phyloP scores from a whole-genome alignment of 169 alveolate species.

The Cryptosporidium sp. region DNA sequence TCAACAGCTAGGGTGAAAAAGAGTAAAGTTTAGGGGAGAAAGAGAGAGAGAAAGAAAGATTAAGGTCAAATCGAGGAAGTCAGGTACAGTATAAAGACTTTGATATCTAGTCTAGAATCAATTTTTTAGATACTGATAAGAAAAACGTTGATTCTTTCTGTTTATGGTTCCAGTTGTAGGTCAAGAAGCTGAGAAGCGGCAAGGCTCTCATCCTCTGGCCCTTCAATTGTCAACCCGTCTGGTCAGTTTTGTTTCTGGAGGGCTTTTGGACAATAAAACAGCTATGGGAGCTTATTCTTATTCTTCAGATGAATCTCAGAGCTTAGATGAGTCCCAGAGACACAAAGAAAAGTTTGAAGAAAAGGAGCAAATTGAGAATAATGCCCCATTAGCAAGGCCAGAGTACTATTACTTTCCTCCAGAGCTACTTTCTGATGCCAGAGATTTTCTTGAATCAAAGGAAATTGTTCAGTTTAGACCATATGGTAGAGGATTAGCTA shows the following conservation, averaged over 20 bases:
- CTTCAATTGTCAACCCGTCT: slow-evolving; percentile 32
- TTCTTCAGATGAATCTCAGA: background rate
- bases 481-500: slow-evolving; percentile 48
- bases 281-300: background rate
- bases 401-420: slow-evolving; percentile 66
- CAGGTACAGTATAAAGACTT: background rate
- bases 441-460: background rate
- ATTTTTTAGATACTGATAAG: background rate
- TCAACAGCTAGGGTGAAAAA: background rate
- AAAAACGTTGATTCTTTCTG: background rate
- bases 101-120: background rate
- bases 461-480: background rate
- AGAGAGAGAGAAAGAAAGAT: background rate
- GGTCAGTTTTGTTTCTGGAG: slow-evolving; percentile 27
- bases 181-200: slow-evolving; percentile 10
- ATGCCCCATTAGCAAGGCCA: slow-evolving; percentile 47
- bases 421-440: slow-evolving; percentile 6
- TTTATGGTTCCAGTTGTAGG: background rate
- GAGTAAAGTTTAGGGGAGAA: background rate
- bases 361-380: background rate
- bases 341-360: background rate
- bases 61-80: background rate
- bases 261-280: background rate
- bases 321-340: background rate
- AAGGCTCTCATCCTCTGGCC: background rate